Percentiles rank a stretch among this genome's conserved stretches.
Evolutionary conservation across 768 basidiomycete genomes (phyloP).

Genomic region (Hemileccinum impolitum): DNA sequence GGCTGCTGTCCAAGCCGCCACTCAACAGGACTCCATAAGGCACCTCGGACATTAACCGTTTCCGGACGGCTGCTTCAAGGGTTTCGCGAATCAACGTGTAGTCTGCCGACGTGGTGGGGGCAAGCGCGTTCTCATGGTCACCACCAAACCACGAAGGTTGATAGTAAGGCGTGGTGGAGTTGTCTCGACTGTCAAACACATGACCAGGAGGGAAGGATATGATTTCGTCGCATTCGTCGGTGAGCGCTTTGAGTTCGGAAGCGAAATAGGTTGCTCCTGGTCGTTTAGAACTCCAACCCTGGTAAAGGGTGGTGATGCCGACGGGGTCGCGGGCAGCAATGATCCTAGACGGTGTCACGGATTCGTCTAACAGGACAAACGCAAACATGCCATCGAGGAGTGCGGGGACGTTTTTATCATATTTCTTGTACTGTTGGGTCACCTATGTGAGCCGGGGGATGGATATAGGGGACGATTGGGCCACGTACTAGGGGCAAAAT

Average conservation of each 20-base stretch:
- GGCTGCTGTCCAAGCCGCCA: conserved; percentile 92
- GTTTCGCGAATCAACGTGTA: conserved; percentile 70
- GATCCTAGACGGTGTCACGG: conserved; percentile 81
- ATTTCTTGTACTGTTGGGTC: conserved; percentile 68
- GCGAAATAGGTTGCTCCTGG: conserved; percentile 90
- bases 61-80: conserved; percentile 88
- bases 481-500: conserved; percentile 82
- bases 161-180: conserved; percentile 80
- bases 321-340: conserved; percentile 97
- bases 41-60: conserved; percentile 96
- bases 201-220: conserved; percentile 97
- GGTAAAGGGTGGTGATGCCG: conserved; percentile 98
- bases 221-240: conserved; percentile 91
- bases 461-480: background rate
- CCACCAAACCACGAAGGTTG: conserved; percentile 85
- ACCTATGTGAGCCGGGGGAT: background rate
- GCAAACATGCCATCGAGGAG: conserved; percentile 98
- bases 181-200: conserved; percentile 84
- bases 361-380: conserved; percentile 93
- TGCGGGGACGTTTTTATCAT: conserved; percentile 71
- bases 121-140: conserved; percentile 62
- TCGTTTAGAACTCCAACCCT: conserved; percentile 83
- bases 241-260: conserved; percentile 91
- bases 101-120: conserved; percentile 60
- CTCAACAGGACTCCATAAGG: conserved; percentile 96